Evolutionary conservation across 257 asterid species (phyloP), one percentile per base, ranked within the genome.

Genomic region (Plantago ovata): DNA sequence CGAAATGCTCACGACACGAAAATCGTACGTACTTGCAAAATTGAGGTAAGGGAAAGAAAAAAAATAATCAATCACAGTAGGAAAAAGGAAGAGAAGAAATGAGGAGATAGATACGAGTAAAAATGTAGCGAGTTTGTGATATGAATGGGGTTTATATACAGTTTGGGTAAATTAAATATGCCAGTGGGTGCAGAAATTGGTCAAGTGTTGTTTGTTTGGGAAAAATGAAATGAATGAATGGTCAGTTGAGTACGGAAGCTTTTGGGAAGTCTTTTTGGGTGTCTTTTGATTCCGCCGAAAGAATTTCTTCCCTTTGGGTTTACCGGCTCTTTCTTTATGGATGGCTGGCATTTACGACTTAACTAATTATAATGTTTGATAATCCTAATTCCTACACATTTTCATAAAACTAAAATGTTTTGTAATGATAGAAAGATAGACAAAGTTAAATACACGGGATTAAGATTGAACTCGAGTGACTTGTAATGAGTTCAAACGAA

Each of bases 111-210:
- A n/a, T n/a, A n/a, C n/a, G n/a, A n/a, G 7, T 28, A 8, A 28
- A 28, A 28, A 28, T n/a, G 24, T 19, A 9, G 12, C 24, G 55
- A 49, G 24, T 7, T 41, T 11, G 49, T 44, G 6, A 32, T 21
- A 11, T 63, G 40, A 58, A 54, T 65, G 61, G 60, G 65, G 72
- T 75, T 66, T 78, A 75, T 75, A 75, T 77, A 77, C 71, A 69
- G 84, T 74, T 75, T 60, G 79, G 67, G 72, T 8, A 51, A 45
- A 45, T 10, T 21, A 6, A 48, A 61, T n/a, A n/a, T n/a, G n/a
- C n/a, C n/a, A n/a, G n/a, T n/a, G 69, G 71, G 43, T 59, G 28
- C 28, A 40, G 38, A 38, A 58, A 48, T 10, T 33, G 40, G 72
- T 41, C 47, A 60, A 70, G 52, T 55, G 19, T 64, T 45, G 22